Base-by-base conservation (phyloP, 768 basidiomycete genomes). In the Rossbeevera mucosa region DNA sequence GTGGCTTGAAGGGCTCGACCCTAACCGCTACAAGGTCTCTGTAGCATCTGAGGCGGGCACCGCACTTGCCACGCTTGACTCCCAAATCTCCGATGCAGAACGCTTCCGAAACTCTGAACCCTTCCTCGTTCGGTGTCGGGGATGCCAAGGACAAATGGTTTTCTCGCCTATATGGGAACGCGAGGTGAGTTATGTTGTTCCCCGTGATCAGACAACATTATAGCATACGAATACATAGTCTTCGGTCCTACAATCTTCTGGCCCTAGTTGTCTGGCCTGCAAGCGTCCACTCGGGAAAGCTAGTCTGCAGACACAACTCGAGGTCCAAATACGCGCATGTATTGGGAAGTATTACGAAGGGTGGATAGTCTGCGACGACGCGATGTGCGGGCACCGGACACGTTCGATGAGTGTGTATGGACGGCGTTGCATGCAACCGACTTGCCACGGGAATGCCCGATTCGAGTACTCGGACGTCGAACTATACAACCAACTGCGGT, bases 361-460 rank as follows among this genome's bases (percentile, higher is more conserved):
- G 1, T 94, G 90, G 89, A 86, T 81, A 1, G 72, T 87, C 5
- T 99, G 96, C 70, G 80, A 93, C 59, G 96, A 97, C 55, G 74
- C 81, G 20, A 86, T 85, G 0, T 99, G 96, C 63, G 81, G 81
- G 8, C 77, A 83, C 54, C 80, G 89, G 31, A 94, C 95, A n/a
- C 77, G 96, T 18, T 89, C 86, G 79, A 95, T 97, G 91, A 77
- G 88, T 30, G 91, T 97, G 0, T 94, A 93, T 66, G 94, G 92
- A 6, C 79, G 84, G 28, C 75, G 86, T 46, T 99, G 96, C 66
- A 65, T 93, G 50, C 79, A 80, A 43, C 41, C 55, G 0, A 31
- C 8, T 22, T 69, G 67, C 47, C 30, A 0, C 0, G 61, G 61
- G 0, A 51, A 4, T 9, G 55, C 26, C 1, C 53, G 30, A 36